Evolutionary conservation across 495 filamentous ascomycete genomes (phyloP).

Genomic region (Podospora pseudocomata): DNA sequence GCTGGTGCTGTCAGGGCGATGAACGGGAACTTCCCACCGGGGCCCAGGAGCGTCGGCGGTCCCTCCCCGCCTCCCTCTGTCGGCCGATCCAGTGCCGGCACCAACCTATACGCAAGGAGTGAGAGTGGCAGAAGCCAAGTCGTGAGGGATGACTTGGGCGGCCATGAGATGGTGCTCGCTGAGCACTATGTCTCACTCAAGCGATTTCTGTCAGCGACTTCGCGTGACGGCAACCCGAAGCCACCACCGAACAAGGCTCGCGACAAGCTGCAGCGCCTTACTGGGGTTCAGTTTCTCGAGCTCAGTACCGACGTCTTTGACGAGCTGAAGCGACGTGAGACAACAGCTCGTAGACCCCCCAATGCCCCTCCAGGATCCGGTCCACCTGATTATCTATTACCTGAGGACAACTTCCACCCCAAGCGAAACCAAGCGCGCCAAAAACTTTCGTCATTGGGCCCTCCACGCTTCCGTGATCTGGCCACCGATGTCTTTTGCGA

Average conservation of each 20-base stretch:
- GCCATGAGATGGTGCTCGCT: conserved; percentile 52
- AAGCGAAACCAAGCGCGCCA: conserved; percentile 95
- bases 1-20: conserved; percentile 58
- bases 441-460: conserved; percentile 83
- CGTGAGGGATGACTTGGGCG: conserved; percentile 39
- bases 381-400: conserved; percentile 67
- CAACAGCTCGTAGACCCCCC: conserved; percentile 48
- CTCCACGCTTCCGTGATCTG: conserved; percentile 80
- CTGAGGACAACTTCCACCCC: conserved; percentile 85
- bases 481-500: conserved; percentile 96
- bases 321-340: conserved; percentile 82
- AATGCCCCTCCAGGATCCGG: conserved; percentile 51
- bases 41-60: conserved; percentile 50
- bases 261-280: conserved; percentile 87
- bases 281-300: conserved; percentile 90
- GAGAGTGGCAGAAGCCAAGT: conserved; percentile 54
- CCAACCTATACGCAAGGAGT: conserved; percentile 60
- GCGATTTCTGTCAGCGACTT: conserved; percentile 65
- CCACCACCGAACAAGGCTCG: conserved; percentile 79
- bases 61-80: conserved; percentile 86
- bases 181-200: conserved; percentile 81
- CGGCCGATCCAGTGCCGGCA: conserved; percentile 70
- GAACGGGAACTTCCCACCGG: conserved; percentile 52
- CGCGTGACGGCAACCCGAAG: conserved; percentile 70
- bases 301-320: conserved; percentile 97